Evolutionary conservation across 1,139 yeast species (phyloP).

Genomic region (Sugiyamaella paludigena): DNA sequence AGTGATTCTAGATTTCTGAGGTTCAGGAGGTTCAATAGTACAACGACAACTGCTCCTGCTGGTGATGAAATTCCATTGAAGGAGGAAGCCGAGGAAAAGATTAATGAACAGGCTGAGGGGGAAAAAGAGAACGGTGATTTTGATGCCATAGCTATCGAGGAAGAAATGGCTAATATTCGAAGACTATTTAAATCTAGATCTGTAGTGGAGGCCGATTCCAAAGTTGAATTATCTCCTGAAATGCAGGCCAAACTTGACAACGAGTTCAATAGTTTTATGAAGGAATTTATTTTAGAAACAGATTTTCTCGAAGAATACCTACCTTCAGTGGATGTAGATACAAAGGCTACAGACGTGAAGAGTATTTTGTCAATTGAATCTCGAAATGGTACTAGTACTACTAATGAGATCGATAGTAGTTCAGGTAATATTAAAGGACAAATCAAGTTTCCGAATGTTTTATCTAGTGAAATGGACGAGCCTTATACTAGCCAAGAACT

Average conservation of each 20-base stretch:
- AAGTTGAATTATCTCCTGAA: slow-evolving; percentile 27
- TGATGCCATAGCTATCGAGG: slow-evolving; percentile 8
- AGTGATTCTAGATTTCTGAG: too few species aligned
- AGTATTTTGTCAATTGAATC: slow-evolving; percentile 13
- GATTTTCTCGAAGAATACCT: slow-evolving; percentile 26
- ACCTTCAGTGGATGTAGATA: slow-evolving; percentile 13
- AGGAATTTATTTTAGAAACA: slow-evolving; percentile 34
- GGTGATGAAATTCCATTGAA: background rate
- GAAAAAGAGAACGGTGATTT: background rate
- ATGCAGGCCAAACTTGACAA: slow-evolving; percentile 30
- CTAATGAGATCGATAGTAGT: slow-evolving; percentile 9
- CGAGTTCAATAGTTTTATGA: slow-evolving; percentile 32
- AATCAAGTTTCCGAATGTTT: slow-evolving; percentile 40
- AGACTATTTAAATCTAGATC: slow-evolving; percentile 11
- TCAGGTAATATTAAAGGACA: slow-evolving; percentile 31
- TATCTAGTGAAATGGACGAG: slow-evolving; percentile 39
- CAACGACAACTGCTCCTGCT: too few species aligned
- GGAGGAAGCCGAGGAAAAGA: too few species aligned
- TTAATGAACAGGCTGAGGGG: too few species aligned
- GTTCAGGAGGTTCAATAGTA: too few species aligned
- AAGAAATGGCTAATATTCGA: slow-evolving; percentile 13
- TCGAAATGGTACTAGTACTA: slow-evolving; percentile 6
- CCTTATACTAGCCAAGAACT: slow-evolving; percentile 75
- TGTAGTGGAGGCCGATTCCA: slow-evolving; percentile 12
- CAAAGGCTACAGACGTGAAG: slow-evolving; percentile 12